Base-by-base conservation (phyloP, 495 filamentous ascomycete genomes). In the Penicillium tannophilum region DNA sequence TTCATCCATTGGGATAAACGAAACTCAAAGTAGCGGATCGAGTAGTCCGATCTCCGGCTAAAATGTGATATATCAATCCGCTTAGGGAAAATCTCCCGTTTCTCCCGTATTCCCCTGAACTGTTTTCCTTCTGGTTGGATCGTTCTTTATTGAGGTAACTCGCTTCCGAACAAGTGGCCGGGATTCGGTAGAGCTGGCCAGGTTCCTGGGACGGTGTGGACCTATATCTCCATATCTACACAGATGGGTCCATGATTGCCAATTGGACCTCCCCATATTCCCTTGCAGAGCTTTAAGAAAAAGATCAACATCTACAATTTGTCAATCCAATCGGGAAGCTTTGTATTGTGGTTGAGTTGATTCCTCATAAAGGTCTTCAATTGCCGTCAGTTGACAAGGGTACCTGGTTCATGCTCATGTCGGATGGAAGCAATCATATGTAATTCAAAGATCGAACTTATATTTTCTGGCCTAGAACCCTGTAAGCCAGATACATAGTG, bases 41-140 rank as follows among this genome's bases (percentile, higher is more conserved):
- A 19, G 42, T 33, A 9, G 53, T 48, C 55, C 58, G 63, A 63
- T 61, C 67, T 56, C 65, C 57, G 59, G n/a, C 26, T 45, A 23
- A 26, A 52, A 66, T 70, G 65, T 70, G 67, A 70, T 59, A 51
- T 64, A 49, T 70, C 67, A 20, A 47, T 43, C 49, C 6, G 31
- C 39, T 12, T 33, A 42, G 26, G 36, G 20, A 56, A 35, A 61
- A 58, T 50, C 23, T 59, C 60, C 62, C 59, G 49, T 28, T 56
- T 50, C 23, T 59, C 60, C 62, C 59, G 49, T 28, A 2, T n/a
- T 65, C 26, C 61, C 44, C 49, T 58, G 49, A 31, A 48, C 23
- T 5, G 19, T 43, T 43, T 44, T 10, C n/a, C 23, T 41, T 39
- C 41, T 41, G 28, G 24, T 23, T 23, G 26, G 31, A 35, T 35